These are phyloP conservation scores for Leccinum incarnatum DNA, from an alignment of 768 basidiomycete species.

Conservation along the genomic window DNA sequence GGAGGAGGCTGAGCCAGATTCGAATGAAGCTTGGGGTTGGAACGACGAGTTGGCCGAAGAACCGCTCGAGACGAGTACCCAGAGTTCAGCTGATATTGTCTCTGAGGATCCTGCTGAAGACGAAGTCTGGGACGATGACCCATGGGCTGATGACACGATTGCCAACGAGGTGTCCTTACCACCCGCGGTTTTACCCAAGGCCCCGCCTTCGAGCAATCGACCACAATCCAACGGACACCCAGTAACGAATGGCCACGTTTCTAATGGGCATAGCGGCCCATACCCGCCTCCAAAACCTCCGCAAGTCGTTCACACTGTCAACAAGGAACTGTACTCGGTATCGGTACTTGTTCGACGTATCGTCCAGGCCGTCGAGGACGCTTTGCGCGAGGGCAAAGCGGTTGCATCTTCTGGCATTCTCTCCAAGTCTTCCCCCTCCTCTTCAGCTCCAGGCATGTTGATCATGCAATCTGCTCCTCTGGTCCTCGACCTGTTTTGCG, in stretches of 20 bases:
- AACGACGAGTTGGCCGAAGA: slow-evolving; percentile 44
- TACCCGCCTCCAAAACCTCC: slow-evolving; percentile 16
- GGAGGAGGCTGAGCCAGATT: slow-evolving; percentile 35
- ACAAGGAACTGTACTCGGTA: slow-evolving; percentile 56
- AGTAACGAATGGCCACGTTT: slow-evolving; percentile 24
- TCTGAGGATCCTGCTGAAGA: slow-evolving; percentile 36
- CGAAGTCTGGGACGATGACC: slow-evolving; percentile 63
- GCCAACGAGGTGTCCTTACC: slow-evolving; percentile 29
- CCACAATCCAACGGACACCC: slow-evolving; percentile 30
- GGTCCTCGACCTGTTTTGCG: slow-evolving; percentile 75
- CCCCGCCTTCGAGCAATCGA: slow-evolving; percentile 47
- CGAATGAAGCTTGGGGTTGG: slow-evolving; percentile 75
- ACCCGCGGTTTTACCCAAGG: slow-evolving; percentile 21
- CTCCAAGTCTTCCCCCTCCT: slow-evolving; percentile 29
- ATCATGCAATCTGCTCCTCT: slow-evolving; percentile 61
- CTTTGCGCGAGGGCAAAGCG: slow-evolving; percentile 64
- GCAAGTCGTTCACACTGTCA: slow-evolving; percentile 14
- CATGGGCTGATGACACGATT: slow-evolving; percentile 55
- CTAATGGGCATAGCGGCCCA: slow-evolving; percentile 12
- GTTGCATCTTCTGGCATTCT: slow-evolving; percentile 59
- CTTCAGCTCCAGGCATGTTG: slow-evolving; percentile 46
- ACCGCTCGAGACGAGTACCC: slow-evolving; percentile 25
- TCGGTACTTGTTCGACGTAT: slow-evolving; percentile 56
- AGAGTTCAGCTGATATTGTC: slow-evolving; percentile 8
- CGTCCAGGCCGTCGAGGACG: slow-evolving; percentile 54